Conservation (phyloP, 2,329 filamentous ascomycete species). For the Calonectria henricotiae region DNA sequence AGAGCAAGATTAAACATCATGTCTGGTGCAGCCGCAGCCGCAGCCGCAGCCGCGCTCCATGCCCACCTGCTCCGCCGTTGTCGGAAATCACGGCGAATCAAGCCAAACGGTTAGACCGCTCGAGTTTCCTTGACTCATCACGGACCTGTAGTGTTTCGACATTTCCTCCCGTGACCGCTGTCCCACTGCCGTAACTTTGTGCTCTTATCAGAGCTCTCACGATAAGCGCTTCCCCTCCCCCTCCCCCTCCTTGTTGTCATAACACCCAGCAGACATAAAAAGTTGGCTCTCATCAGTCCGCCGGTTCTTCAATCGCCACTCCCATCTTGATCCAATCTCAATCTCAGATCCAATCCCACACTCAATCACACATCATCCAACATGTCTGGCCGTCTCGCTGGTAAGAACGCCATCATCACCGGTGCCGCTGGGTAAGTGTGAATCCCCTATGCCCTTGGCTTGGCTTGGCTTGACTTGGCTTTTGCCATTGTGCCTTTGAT, state of each 20-base stretch:
- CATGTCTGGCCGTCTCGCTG: constrained; percentile 67
- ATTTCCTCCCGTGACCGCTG: constrained; percentile 4
- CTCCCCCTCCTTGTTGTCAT: constrained; percentile 29
- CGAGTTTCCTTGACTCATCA: constrained; percentile 43
- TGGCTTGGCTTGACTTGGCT: too few relatives aligned
- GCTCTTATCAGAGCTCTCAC: constrained; percentile 34
- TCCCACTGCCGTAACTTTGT: constrained; percentile 3
- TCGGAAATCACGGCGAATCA: constrained; percentile 35
- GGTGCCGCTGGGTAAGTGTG: constrained; percentile 86
- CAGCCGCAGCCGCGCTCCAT: constrained; percentile 28
- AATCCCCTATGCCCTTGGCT: background rate
- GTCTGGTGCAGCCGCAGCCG: constrained; percentile 1
- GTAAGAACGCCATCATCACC: constrained; percentile 82
- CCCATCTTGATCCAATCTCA: background rate
- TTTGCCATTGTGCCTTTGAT: background rate
- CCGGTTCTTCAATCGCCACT: constrained; percentile 6
- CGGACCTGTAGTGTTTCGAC: constrained; percentile 21
- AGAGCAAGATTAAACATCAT: background rate
- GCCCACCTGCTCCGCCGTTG: constrained; percentile 35
- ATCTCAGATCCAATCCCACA: background rate
- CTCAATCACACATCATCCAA: constrained; percentile 50
- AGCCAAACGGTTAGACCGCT: constrained; percentile 32
- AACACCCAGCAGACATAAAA: constrained; percentile 33
- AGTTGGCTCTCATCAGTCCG: constrained; percentile 18
- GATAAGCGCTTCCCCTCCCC: constrained; percentile 30